Percentiles rank a stretch among this genome's conserved stretches.
Evolutionary conservation across 306 rosid genomes (phyloP).

Genomic region (Lablab purpureus): DNA sequence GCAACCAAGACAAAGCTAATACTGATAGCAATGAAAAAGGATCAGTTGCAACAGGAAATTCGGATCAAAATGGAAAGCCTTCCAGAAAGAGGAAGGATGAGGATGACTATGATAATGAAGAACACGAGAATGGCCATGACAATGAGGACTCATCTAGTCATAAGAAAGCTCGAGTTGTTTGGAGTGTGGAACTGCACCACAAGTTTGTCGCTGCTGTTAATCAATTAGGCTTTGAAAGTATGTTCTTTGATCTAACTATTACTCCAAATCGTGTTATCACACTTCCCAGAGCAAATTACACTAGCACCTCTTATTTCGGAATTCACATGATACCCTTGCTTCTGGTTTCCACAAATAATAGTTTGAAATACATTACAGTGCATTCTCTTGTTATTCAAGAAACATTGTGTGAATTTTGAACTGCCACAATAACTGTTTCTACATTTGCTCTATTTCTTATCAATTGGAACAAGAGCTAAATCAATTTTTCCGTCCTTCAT

Average conservation of each 20-base stretch:
- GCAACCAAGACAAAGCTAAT: conserved; percentile 50
- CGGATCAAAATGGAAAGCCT: conserved; percentile 66
- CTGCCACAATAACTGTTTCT: neutral
- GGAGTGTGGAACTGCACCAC: conserved; percentile 85
- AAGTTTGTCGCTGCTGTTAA: conserved; percentile 88
- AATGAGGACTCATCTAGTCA: conserved; percentile 67
- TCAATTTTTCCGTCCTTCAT: neutral
- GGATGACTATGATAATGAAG: conserved; percentile 64
- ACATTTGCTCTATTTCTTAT: neutral
- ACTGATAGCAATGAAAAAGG: conserved; percentile 48
- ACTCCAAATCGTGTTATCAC: neutral
- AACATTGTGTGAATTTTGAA: neutral
- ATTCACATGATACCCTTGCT: neutral
- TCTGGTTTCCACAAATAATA: neutral
- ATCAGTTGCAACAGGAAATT: conserved; percentile 49
- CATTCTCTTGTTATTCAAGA: neutral
- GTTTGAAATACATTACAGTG: neutral
- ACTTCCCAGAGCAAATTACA: neutral
- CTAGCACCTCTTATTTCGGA: neutral
- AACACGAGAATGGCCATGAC: conserved; percentile 57
- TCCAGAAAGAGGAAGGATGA: conserved; percentile 82
- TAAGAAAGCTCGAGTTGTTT: conserved; percentile 94
- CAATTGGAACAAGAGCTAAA: neutral
- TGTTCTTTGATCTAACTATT: conserved; percentile 47
- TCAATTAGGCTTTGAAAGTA: conserved; percentile 92